These are phyloP conservation scores for Mallotus repandus DNA, from an alignment of 441 rosid genomes.

Conservation along the genomic window DNA sequence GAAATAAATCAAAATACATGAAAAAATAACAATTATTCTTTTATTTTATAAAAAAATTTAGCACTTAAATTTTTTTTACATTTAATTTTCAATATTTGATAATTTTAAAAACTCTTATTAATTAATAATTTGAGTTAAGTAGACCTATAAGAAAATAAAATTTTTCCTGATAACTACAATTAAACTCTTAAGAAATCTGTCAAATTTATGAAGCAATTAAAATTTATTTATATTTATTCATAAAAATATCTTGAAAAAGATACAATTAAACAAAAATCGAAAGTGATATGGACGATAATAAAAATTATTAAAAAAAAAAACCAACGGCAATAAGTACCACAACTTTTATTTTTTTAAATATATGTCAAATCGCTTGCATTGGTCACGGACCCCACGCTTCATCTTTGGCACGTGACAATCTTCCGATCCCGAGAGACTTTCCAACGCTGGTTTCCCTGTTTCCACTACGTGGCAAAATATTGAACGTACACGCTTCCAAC, in stretches of 20 bases:
- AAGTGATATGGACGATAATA: constrained; percentile 6
- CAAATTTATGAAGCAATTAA: too few species aligned
- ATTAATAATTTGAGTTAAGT: too few species aligned
- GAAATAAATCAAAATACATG: too few species aligned
- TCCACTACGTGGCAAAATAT: constrained; percentile 36
- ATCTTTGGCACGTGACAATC: constrained; percentile 32
- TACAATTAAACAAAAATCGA: not conserved
- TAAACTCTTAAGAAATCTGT: too few species aligned
- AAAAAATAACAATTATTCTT: too few species aligned
- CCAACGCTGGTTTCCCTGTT: not conserved
- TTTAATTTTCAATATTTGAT: too few species aligned
- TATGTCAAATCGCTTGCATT: constrained; percentile 19
- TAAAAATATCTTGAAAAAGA: not conserved
- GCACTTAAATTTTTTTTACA: too few species aligned
- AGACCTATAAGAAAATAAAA: too few species aligned
- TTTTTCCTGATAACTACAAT: too few species aligned
- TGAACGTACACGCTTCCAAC: constrained; percentile 28
- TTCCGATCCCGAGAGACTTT: constrained; percentile 22
- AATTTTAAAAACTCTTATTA: too few species aligned
- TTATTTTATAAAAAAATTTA: too few species aligned
- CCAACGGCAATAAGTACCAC: not conserved
- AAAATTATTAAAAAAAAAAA: not conserved
- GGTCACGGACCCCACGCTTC: constrained; percentile 26
- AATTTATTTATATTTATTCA: too few species aligned
- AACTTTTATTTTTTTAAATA: not conserved